Evolutionary conservation across 2,329 filamentous ascomycete genomes (phyloP), one percentile per base, ranked within the genome.

Genomic region (Talaromyces sp.): DNA sequence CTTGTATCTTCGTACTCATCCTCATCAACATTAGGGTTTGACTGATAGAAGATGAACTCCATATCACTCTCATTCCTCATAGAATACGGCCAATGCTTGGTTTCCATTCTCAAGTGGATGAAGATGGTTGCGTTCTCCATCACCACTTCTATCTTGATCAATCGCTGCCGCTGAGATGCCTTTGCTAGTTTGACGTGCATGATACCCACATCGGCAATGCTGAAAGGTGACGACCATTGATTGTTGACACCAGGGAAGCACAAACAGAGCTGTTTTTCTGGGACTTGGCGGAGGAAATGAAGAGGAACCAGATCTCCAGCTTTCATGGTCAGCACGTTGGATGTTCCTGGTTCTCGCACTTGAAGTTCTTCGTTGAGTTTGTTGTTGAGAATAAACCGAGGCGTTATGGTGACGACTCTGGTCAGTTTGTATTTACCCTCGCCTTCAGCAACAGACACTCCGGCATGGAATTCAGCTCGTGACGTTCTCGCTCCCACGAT

Each of bases 1-100:
- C 89, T 82, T 63, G 79, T 84, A 72, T 97, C 91, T 5, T 85
- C 84, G 22, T 66, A 66, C 64, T 94, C 93, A 67, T 97, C 93
- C 68, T 98, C 93, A 67, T 97, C 93, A 10, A 96, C 82, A 71
- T 94, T 96, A 4, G 95, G 95, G 72, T 98, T 90, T 71, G 92
- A 91, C 77, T 99, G 95, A 82, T 91, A 97, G 81, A 99, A 99
- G 58, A 94, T 90, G 77, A 98, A 98, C 74, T 98, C 95, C 27
- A 90, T 91, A 73, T 98, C 94, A 73, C 94, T 98, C 80, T 98
- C 95, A 74, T 99, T 99, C 69, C 95, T 90, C 89, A 99, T 97
- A 0, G 93, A 97, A 80, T 95, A 99, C 0, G 95, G 95, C 95
- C 95, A 99, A 74, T 96, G 92, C 77, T 95, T 96, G 5, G 87